Percentiles rank a stretch among this genome's conserved stretches.
Conservation (phyloP, 1,139 yeast genomes). For the Saccharomyces hybrid region DNA sequence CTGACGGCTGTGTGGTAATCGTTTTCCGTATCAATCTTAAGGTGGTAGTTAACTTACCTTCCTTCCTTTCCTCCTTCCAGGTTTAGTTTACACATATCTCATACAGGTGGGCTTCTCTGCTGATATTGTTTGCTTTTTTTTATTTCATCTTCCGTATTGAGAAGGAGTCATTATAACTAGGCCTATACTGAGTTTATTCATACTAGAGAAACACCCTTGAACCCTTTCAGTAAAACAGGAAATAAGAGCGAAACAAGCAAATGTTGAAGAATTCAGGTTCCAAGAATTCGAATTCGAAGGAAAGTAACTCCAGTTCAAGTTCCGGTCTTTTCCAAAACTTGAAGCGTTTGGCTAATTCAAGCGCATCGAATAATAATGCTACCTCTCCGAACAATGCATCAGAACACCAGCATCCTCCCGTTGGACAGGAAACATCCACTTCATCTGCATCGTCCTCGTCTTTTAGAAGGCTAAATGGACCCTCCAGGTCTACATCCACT, state of each 20-base stretch:
- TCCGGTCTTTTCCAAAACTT: constrained; percentile 15
- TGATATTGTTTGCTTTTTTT: not conserved
- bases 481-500: constrained; percentile 13
- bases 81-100: not conserved
- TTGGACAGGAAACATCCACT: not conserved
- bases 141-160: not conserved
- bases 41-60: not conserved
- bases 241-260: not conserved
- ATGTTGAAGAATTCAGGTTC: constrained; percentile 6
- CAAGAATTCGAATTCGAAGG: constrained; percentile 4
- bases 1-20: not conserved
- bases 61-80: not conserved
- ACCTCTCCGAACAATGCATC: not conserved
- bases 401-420: not conserved
- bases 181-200: too few species aligned
- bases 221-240: not conserved
- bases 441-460: not conserved
- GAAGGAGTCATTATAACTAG: not conserved
- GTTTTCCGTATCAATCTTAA: not conserved
- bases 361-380: not conserved
- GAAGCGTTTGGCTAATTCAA: constrained; percentile 13
- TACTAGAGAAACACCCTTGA: not conserved
- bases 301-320: not conserved
- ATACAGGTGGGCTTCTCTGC: not conserved
- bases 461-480: constrained; percentile 5